Conservation (phyloP, 768 basidiomycete genomes). For the Amanita molliuscula region DNA sequence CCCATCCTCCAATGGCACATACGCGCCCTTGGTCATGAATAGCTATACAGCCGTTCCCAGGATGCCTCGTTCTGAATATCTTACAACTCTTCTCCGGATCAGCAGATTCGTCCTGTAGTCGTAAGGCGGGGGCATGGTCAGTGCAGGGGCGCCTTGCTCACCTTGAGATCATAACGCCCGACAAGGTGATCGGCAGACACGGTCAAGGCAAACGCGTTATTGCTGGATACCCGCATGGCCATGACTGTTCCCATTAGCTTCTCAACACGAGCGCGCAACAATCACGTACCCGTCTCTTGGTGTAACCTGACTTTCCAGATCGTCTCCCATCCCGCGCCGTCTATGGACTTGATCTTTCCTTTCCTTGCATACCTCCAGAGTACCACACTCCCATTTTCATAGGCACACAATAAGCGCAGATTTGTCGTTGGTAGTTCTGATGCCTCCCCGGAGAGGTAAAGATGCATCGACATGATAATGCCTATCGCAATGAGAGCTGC, state of each 20-base stretch:
- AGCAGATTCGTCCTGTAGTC: neutral
- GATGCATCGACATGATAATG: constrained; percentile 82
- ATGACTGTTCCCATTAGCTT: constrained; percentile 44
- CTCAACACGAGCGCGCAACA: neutral
- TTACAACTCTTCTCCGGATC: constrained; percentile 11
- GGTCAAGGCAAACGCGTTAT: constrained; percentile 53
- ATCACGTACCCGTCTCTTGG: constrained; percentile 57
- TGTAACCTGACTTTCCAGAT: constrained; percentile 62
- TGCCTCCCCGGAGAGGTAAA: constrained; percentile 29
- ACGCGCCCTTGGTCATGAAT: constrained; percentile 69
- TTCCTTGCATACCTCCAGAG: constrained; percentile 41
- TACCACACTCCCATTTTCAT: constrained; percentile 84
- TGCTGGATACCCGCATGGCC: constrained; percentile 67
- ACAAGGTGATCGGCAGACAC: constrained; percentile 82
- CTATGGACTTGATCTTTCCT: constrained; percentile 41
- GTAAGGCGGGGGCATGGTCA: neutral
- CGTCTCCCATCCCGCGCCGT: constrained; percentile 65
- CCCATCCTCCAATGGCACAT: constrained; percentile 90
- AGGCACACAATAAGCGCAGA: constrained; percentile 61
- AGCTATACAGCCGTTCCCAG: constrained; percentile 71
- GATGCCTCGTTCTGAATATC: constrained; percentile 55
- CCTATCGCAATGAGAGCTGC: constrained; percentile 29
- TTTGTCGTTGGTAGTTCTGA: constrained; percentile 15
- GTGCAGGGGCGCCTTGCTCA: constrained; percentile 15
- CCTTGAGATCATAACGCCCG: constrained; percentile 51